Evolutionary conservation across 2,329 filamentous ascomycete genomes (phyloP).

Genomic region (Ophiostoma sp.): DNA sequence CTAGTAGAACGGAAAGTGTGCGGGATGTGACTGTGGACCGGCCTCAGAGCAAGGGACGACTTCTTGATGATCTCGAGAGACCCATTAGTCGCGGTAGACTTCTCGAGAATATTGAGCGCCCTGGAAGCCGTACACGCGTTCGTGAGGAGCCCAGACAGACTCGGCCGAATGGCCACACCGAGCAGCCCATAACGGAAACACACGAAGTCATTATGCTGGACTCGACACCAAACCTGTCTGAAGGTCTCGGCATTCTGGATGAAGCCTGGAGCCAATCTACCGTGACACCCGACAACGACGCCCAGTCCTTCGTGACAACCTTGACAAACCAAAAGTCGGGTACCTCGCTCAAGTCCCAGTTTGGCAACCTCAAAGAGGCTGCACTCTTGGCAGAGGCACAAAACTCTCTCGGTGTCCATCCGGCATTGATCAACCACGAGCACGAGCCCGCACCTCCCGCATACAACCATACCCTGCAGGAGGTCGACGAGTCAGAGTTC

Average conservation of each 20-base stretch:
- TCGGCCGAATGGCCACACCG: neutral
- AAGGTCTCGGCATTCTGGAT: conserved; percentile 26
- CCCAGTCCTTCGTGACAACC: conserved; percentile 33
- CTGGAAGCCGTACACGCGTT: conserved; percentile 8
- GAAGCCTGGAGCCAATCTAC: conserved; percentile 35
- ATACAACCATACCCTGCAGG: neutral
- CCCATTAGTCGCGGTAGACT: conserved; percentile 22
- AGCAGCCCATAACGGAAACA: neutral
- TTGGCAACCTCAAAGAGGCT: conserved; percentile 13
- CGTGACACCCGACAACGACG: conserved; percentile 34
- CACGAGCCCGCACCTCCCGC: neutral
- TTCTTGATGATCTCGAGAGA: neutral
- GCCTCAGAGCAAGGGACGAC: conserved; percentile 20
- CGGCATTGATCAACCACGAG: conserved; percentile 4
- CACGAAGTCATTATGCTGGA: neutral
- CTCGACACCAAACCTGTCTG: neutral
- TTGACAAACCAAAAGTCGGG: conserved; percentile 27
- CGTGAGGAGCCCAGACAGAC: conserved; percentile 1
- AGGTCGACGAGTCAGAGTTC: neutral
- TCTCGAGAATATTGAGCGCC: conserved; percentile 20
- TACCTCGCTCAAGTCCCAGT: conserved; percentile 10
- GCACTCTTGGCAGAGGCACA: conserved; percentile 3
- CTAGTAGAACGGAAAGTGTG: conserved; percentile 4
- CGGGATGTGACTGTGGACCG: conserved; percentile 16
- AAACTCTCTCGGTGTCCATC: conserved; percentile 12